These are phyloP conservation scores for Fusarium sp. DNA, from an alignment of 2,329 filamentous ascomycete species.

Conservation along the genomic window DNA sequence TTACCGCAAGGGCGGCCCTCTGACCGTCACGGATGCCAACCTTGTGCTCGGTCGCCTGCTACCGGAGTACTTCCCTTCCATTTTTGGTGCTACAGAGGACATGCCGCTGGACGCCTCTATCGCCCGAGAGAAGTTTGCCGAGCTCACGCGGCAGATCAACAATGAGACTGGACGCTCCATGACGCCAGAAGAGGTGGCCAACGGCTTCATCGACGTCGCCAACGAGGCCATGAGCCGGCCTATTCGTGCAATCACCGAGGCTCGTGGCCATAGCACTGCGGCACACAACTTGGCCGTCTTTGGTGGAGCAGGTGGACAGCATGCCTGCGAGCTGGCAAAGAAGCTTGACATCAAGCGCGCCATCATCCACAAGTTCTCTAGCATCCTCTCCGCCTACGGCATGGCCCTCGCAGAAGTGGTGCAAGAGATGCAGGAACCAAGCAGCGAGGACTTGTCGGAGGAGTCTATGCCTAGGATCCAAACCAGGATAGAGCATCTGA, in stretches of 20 bases:
- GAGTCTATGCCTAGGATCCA: constrained; percentile 22
- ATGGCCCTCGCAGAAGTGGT: constrained; percentile 53
- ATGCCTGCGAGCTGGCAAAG: constrained; percentile 52
- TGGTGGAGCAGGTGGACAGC: constrained; percentile 76
- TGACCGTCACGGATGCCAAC: constrained; percentile 76
- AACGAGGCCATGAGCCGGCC: constrained; percentile 79
- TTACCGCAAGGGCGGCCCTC: constrained; percentile 71
- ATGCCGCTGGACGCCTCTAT: not conserved
- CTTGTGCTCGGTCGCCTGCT: constrained; percentile 65
- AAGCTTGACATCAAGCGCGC: constrained; percentile 51
- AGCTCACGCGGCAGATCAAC: not conserved
- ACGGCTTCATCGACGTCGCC: constrained; percentile 48
- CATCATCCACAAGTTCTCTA: constrained; percentile 53
- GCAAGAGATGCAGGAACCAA: constrained; percentile 49
- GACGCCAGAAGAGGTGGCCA: not conserved
- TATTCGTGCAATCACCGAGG: constrained; percentile 74
- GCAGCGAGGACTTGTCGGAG: constrained; percentile 32
- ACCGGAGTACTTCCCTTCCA: constrained; percentile 67
- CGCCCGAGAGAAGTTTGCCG: not conserved
- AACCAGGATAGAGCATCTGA: constrained; percentile 32
- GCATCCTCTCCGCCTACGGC: constrained; percentile 54
- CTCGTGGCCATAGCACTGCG: constrained; percentile 49
- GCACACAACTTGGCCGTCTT: constrained; percentile 51
- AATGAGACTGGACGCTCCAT: not conserved
- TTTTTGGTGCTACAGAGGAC: not conserved